A percentile compares a stretch with the other conserved stretches of the same genome.
phyloP scores from a whole-genome alignment of 305 asterid genomes.

The Lippia alba region DNA sequence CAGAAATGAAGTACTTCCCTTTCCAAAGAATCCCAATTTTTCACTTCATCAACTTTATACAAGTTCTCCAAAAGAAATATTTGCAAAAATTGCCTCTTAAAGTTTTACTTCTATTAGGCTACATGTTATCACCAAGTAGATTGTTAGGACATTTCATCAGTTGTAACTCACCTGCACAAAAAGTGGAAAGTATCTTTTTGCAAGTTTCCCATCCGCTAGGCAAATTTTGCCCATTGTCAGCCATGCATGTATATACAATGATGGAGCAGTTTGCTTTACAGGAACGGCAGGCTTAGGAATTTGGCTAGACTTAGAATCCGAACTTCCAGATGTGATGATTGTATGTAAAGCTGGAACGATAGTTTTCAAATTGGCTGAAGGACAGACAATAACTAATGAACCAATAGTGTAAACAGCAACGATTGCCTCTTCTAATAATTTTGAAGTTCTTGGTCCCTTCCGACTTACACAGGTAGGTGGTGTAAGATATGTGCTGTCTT shows the following conservation, averaged over 20 bases:
- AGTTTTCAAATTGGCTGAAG: slow-evolving; percentile 65
- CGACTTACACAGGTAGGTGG: slow-evolving; percentile 50
- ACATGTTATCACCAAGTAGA: not conserved
- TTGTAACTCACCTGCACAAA: slow-evolving; percentile 80
- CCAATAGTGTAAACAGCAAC: slow-evolving; percentile 86
- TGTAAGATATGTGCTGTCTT: slow-evolving; percentile 52
- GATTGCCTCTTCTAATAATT: slow-evolving; percentile 51
- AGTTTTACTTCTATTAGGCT: not conserved
- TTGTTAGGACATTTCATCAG: not conserved
- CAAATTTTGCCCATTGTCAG: slow-evolving; percentile 94
- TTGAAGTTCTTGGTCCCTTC: slow-evolving; percentile 47
- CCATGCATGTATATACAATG: slow-evolving; percentile 88
- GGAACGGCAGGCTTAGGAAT: slow-evolving; percentile 51
- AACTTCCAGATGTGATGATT: slow-evolving; percentile 71
- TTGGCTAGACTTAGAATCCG: slow-evolving; percentile 59
- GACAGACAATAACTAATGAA: slow-evolving; percentile 68
- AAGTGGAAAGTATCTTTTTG: slow-evolving; percentile 90
- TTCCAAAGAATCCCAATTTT: no score
- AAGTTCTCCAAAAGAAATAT: no score
- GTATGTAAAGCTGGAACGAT: slow-evolving; percentile 69
- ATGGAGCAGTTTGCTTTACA: slow-evolving; percentile 63
- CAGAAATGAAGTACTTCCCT: no score
- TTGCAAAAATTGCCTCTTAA: no score
- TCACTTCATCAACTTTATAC: no score
- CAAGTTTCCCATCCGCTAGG: slow-evolving; percentile 86